Evolutionary conservation across 257 asterid genomes (phyloP).

Genomic region (Penstemon barbatus): DNA sequence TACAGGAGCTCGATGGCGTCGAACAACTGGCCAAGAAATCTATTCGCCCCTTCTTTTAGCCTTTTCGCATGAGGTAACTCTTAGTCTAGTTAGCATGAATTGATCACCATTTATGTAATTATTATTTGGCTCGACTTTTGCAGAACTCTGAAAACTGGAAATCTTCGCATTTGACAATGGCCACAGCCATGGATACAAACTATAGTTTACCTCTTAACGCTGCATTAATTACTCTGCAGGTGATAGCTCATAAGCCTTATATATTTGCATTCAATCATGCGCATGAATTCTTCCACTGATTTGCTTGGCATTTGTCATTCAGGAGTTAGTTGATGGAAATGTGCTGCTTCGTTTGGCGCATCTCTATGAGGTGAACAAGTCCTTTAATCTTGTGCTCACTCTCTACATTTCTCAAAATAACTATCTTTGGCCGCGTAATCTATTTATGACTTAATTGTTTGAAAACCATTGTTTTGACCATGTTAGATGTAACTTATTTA

Average conservation of each 20-base stretch:
- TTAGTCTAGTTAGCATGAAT: slow-evolving; percentile 1
- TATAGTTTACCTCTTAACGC: slow-evolving; percentile 71
- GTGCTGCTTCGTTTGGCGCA: slow-evolving; percentile 83
- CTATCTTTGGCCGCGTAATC: neutral
- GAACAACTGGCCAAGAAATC: slow-evolving; percentile 83
- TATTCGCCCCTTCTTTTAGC: slow-evolving; percentile 84
- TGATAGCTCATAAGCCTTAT: slow-evolving; percentile 21
- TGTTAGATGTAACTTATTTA: neutral
- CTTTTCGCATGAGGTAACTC: slow-evolving; percentile 65
- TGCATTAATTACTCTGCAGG: slow-evolving; percentile 85
- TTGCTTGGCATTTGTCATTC: slow-evolving; percentile 27
- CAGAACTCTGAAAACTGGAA: slow-evolving; percentile 67
- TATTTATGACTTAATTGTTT: neutral
- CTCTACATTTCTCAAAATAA: slow-evolving; percentile 1
- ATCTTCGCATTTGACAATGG: slow-evolving; percentile 48
- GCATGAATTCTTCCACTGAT: slow-evolving; percentile 23
- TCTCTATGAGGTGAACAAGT: slow-evolving; percentile 64
- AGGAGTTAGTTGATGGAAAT: slow-evolving; percentile 62
- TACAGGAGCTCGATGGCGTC: slow-evolving; percentile 76
- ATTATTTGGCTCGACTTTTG: slow-evolving; percentile 20
- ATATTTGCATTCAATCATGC: neutral
- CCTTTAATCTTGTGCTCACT: neutral
- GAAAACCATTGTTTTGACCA: neutral
- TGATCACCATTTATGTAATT: slow-evolving; percentile 13
- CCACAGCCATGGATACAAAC: slow-evolving; percentile 57